phyloP scores from a whole-genome alignment of 2,329 filamentous ascomycete species.

The Colletotrichum kahawae region DNA sequence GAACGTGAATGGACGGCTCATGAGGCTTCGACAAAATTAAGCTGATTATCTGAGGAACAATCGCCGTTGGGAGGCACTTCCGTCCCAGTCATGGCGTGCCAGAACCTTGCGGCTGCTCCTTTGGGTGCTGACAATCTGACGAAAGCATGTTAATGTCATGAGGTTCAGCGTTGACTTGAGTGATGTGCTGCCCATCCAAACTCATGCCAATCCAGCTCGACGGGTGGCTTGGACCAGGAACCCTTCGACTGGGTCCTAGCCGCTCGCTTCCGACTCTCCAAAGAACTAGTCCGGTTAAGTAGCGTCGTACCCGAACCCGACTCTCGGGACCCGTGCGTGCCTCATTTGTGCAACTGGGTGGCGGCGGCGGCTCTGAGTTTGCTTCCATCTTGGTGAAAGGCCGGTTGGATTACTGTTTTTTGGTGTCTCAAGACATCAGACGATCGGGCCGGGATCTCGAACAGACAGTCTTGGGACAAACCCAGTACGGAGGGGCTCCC shows the following conservation, averaged over 20 bases:
- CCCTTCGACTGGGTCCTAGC: neutral
- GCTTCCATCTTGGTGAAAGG: neutral
- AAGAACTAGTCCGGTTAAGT: neutral
- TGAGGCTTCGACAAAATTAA: neutral
- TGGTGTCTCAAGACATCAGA: slow-evolving; percentile 5
- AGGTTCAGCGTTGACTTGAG: neutral
- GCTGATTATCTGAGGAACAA: neutral
- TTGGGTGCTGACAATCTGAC: neutral
- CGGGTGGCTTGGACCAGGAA: neutral
- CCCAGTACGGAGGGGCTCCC: neutral
- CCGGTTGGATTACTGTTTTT: neutral
- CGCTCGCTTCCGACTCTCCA: neutral
- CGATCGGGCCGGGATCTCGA: slow-evolving; percentile 12
- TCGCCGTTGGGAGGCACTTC: neutral
- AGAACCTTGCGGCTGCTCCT: neutral
- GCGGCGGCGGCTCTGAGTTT: neutral
- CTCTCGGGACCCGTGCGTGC: slow-evolving; percentile 6
- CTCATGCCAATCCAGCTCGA: neutral
- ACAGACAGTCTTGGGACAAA: slow-evolving; percentile 15
- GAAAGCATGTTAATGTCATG: neutral
- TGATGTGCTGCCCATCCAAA: neutral
- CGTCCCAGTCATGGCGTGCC: neutral
- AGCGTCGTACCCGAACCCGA: slow-evolving; percentile 15
- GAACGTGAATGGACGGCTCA: neutral
- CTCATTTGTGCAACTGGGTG: neutral